Conservation (phyloP, 1,139 yeast genomes). For the Hanseniaspora uvarum region DNA sequence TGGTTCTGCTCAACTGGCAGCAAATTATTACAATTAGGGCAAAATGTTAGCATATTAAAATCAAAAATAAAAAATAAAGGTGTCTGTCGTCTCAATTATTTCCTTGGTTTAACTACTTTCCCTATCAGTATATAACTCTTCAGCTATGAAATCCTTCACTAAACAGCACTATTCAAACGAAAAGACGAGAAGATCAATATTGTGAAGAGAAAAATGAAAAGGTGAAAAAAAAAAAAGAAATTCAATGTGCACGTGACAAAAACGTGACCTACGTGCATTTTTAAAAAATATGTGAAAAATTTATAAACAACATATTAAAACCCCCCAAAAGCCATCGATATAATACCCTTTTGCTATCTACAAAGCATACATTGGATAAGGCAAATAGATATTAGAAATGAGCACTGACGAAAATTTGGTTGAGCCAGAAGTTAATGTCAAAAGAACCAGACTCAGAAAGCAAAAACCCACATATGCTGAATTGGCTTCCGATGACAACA, state of each 20-base stretch:
- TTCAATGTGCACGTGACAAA: not conserved
- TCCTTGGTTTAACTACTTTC: too few relatives aligned
- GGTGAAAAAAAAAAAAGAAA: not conserved
- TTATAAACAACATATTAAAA: too few relatives aligned
- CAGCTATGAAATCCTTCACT: too few relatives aligned
- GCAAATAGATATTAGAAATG: not conserved
- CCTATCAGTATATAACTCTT: too few relatives aligned
- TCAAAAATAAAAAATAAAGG: too few relatives aligned
- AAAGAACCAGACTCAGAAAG: not conserved
- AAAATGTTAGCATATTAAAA: constrained; percentile 66
- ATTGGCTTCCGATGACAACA: not conserved
- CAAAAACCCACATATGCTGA: not conserved
- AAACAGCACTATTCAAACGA: not conserved
- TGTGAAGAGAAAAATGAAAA: not conserved
- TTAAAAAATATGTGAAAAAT: too few relatives aligned
- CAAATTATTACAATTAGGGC: constrained; percentile 91
- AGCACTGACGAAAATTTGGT: not conserved
- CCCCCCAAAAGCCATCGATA: too few relatives aligned
- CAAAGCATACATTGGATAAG: too few relatives aligned
- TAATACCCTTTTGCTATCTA: not conserved
- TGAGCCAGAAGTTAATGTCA: not conserved
- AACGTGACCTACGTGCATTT: too few relatives aligned
- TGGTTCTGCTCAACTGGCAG: constrained; percentile 44
- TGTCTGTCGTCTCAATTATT: too few relatives aligned
- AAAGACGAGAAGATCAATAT: not conserved